These are phyloP conservation scores for Tulasnella sp. DNA, from an alignment of 768 basidiomycete species.

Conservation along the genomic window DNA sequence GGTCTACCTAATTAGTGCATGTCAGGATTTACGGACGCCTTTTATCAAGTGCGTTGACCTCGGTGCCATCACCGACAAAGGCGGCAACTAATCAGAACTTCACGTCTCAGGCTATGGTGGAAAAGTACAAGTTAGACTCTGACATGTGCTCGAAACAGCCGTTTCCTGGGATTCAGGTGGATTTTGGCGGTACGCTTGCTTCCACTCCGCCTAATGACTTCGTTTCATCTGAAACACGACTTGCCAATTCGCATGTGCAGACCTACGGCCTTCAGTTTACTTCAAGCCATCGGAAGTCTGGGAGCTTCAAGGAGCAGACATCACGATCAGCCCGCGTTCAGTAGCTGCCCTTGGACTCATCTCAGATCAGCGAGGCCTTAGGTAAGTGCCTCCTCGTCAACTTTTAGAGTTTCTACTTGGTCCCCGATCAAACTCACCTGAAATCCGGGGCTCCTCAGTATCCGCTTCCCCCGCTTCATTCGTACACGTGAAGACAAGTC, in stretches of 20 bases:
- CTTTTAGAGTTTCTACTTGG: not conserved
- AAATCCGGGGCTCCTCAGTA: slow-evolving; percentile 41
- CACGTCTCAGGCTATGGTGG: slow-evolving; percentile 53
- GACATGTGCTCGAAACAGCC: slow-evolving; percentile 52
- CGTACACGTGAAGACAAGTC: slow-evolving; percentile 67
- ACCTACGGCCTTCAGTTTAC: slow-evolving; percentile 61
- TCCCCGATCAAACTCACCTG: not conserved
- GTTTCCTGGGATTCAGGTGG: slow-evolving; percentile 52
- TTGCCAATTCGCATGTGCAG: slow-evolving; percentile 39
- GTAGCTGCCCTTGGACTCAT: slow-evolving; percentile 66
- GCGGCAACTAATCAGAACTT: slow-evolving; percentile 17
- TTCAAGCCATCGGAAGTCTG: slow-evolving; percentile 75
- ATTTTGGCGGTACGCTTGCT: slow-evolving; percentile 54
- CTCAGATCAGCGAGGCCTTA: slow-evolving; percentile 54
- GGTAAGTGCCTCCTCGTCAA: not conserved
- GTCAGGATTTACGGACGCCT: slow-evolving; percentile 76
- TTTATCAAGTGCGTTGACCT: slow-evolving; percentile 59
- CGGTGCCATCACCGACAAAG: not conserved
- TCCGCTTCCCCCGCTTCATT: slow-evolving; percentile 88
- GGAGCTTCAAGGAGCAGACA: slow-evolving; percentile 66
- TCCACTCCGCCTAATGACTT: not conserved
- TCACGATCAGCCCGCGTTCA: slow-evolving; percentile 83
- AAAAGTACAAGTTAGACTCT: slow-evolving; percentile 60
- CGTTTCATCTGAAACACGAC: not conserved
- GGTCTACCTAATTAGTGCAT: not conserved